These are phyloP conservation scores for Arabidopsis hybrid DNA, from an alignment of 441 rosid species.

Conservation along the genomic window DNA sequence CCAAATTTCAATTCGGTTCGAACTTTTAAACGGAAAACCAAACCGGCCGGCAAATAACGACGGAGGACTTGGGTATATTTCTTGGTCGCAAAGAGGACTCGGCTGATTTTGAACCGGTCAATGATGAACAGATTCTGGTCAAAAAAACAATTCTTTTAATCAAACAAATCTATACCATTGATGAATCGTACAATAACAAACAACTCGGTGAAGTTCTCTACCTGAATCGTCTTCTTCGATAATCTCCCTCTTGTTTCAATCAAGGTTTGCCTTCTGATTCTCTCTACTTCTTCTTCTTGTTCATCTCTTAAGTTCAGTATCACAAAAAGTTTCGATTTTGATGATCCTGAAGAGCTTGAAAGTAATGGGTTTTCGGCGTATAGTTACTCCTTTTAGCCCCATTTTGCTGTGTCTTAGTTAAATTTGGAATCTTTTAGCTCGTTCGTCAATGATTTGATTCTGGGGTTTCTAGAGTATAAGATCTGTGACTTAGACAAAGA, in stretches of 20 bases:
- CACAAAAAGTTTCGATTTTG: constrained; percentile 25
- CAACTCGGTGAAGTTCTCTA: constrained; percentile 25
- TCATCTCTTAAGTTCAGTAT: background rate
- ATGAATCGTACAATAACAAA: constrained; percentile 12
- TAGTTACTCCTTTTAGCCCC: background rate
- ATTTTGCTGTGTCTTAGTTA: constrained; percentile 1
- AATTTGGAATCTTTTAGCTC: constrained; percentile 11
- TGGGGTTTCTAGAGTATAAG: constrained; percentile 11
- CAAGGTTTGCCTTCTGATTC: constrained; percentile 31
- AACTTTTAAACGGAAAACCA: background rate
- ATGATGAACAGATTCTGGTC: constrained; percentile 5
- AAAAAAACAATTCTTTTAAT: too few species aligned
- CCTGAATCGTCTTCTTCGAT: constrained; percentile 22
- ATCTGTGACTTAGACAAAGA: constrained; percentile 3
- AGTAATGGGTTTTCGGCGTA: background rate
- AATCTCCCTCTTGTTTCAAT: too few species aligned
- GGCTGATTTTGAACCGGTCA: constrained; percentile 24
- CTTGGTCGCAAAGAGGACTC: background rate
- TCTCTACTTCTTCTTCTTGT: constrained; percentile 10
- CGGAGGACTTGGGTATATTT: background rate
- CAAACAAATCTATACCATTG: constrained; percentile 22
- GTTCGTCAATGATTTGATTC: constrained; percentile 26
- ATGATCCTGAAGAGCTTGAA: background rate
- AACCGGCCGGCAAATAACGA: constrained; percentile 1
- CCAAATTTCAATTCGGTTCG: background rate